A percentile compares a stretch with the other conserved stretches of the same genome.
These are phyloP conservation scores for Carnegiea gigantea DNA, from an alignment of 179 eudicot genomes.

Conservation along the genomic window DNA sequence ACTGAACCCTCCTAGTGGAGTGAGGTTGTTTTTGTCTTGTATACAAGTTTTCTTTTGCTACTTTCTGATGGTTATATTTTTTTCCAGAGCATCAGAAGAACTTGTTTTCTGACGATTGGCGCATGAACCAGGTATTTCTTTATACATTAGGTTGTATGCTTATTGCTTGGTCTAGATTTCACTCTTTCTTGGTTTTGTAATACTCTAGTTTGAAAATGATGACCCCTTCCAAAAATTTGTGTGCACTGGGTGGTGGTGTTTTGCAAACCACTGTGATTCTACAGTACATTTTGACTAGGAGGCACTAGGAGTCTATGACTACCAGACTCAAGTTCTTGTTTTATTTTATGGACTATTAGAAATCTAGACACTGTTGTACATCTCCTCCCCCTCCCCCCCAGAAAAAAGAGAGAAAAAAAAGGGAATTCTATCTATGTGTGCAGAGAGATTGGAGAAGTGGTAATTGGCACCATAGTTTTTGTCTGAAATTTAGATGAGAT, in stretches of 20 bases:
- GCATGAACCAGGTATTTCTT: constrained; percentile 78
- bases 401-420: too few relatives aligned
- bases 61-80: constrained; percentile 10
- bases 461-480: background rate
- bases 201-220: background rate
- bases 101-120: constrained; percentile 90
- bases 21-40: background rate
- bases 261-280: background rate
- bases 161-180: too few relatives aligned
- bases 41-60: background rate
- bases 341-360: background rate
- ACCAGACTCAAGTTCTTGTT: background rate
- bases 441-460: background rate
- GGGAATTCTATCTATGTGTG: background rate
- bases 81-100: constrained; percentile 88
- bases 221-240: background rate
- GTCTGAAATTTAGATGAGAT: background rate
- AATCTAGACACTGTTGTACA: background rate
- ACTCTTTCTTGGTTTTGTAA: too few relatives aligned
- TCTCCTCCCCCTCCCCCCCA: background rate
- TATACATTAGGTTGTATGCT: background rate
- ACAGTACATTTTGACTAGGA: background rate
- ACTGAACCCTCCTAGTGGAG: background rate
- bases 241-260: background rate
- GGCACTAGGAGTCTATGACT: background rate